Evolutionary conservation across 73 alveolate species (phyloP).

Genomic region (Tetrahymena borealis): DNA sequence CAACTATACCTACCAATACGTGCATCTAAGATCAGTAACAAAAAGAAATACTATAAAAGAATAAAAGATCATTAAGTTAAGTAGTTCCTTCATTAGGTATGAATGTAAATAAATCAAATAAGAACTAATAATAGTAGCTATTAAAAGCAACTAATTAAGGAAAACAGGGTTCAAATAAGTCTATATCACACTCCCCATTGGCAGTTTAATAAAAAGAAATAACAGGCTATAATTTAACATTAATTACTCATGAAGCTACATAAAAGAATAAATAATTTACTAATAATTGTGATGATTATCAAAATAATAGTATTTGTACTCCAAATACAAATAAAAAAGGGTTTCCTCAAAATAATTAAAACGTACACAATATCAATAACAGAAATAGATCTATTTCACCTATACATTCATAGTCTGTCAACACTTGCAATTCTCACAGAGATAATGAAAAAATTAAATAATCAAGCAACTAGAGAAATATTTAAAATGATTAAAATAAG

Average conservation of each 20-base stretch:
- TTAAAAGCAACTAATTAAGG: not conserved
- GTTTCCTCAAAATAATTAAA: not conserved
- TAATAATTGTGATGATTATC: not conserved
- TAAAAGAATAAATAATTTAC: not conserved
- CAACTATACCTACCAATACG: not conserved
- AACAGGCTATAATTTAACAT: not conserved
- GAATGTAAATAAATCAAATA: not conserved
- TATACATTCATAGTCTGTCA: not conserved
- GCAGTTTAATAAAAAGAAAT: not conserved
- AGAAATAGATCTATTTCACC: not conserved
- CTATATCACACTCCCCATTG: not conserved
- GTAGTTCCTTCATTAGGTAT: not conserved
- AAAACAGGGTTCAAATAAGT: not conserved
- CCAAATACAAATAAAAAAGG: not conserved
- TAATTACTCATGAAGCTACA: not conserved
- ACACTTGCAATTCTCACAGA: not conserved
- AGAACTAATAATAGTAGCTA: not conserved
- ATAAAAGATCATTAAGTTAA: not conserved
- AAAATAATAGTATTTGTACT: not conserved
- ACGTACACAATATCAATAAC: too few species aligned
- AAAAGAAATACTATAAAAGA: not conserved
- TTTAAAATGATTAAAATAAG: not conserved
- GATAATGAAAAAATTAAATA: not conserved
- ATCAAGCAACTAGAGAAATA: not conserved
- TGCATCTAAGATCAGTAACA: not conserved